Base-by-base conservation (phyloP, 2,329 filamentous ascomycete genomes). In the Penicillium crustosum region DNA sequence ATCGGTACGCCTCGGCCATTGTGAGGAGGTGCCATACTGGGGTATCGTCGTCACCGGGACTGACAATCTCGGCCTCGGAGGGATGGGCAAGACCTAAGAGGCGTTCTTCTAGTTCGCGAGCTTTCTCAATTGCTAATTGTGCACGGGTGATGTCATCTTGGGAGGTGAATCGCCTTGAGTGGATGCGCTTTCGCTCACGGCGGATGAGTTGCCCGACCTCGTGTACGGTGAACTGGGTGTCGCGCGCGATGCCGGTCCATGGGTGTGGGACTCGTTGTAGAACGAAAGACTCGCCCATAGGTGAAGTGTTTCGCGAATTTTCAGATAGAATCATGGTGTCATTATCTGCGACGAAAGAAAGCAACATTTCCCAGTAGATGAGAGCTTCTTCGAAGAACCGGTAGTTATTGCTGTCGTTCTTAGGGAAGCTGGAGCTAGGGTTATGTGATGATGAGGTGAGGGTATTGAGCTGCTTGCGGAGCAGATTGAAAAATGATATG, bases 341-440 rank as follows among this genome's bases (percentile, higher is more conserved):
- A 62, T 77, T 76, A 57, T 77, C 79, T 19, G 72, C 66, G 25
- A 84, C 80, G 61, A 83, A 84, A 0, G 81, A 81, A 49, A 83
- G 78, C 4, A 83, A 73, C 82, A 84, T 84, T 62, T 84, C 82
- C 82, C 82, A 85, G 61, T 84, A 83, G 49, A 84, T 79, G 41
- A 84, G 70, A 23, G 81, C 80, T 64, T 84, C 81, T 59, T 83
- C 78, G 61, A 83, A 83, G 66, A 85, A 85, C 33, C 79, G 77
- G 21, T 81, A 74, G 53, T 81, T 80, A 10, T 78, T 79, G 49
- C 71, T 57, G 53, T 62, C 49, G 53, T 63, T 63, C 49, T 68
- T 62, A 15, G 43, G 25, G 27, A 58, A 57, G 19, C 54, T 56
- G 9, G 57, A 52, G 10, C 27, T 27, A 15, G 59, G 49, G 29